These are phyloP conservation scores for Micractinium conductrix DNA, from an alignment of 139 green algal genomes.

Conservation along the genomic window DNA sequence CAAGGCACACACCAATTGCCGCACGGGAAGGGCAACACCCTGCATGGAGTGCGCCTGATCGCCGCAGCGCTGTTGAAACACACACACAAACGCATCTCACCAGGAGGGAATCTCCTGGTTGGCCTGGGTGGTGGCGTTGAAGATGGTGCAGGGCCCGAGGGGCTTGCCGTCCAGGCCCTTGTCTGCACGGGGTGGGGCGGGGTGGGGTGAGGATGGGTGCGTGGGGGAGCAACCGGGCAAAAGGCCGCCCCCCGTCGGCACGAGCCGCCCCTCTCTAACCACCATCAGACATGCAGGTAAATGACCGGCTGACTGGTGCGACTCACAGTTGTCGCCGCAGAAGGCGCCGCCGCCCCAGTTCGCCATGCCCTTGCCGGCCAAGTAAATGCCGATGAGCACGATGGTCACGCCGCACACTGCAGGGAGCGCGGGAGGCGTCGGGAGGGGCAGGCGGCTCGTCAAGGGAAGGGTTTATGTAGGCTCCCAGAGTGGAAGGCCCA, in stretches of 20 bases:
- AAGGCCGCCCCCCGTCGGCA: too few species aligned
- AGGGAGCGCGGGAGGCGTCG: slow-evolving; percentile 62
- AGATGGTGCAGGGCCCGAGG: slow-evolving; percentile 20
- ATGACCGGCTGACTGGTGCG: too few species aligned
- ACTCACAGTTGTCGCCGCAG: slow-evolving; percentile 64
- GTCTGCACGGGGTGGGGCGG: not conserved
- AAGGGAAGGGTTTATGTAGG: too few species aligned
- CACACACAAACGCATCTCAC: not conserved
- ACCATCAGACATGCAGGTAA: too few species aligned
- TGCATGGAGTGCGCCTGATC: too few species aligned
- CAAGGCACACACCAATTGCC: too few species aligned
- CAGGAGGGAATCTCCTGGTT: slow-evolving; percentile 15
- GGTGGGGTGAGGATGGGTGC: slow-evolving; percentile 2
- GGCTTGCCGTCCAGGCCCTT: slow-evolving; percentile 14
- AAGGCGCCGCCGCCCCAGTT: slow-evolving; percentile 83
- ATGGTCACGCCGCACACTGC: slow-evolving; percentile 58
- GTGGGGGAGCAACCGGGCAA: too few species aligned
- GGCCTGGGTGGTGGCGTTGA: slow-evolving; percentile 10
- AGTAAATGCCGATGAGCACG: slow-evolving; percentile 70
- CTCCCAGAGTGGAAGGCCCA: too few species aligned
- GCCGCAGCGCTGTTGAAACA: too few species aligned
- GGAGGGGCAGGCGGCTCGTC: not conserved
- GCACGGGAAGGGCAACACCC: too few species aligned
- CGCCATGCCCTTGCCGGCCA: slow-evolving; percentile 64
- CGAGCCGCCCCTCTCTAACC: too few species aligned